Evolutionary conservation across 2,329 filamentous ascomycete species (phyloP).

Genomic region (Chalaropsis ovoidea): DNA sequence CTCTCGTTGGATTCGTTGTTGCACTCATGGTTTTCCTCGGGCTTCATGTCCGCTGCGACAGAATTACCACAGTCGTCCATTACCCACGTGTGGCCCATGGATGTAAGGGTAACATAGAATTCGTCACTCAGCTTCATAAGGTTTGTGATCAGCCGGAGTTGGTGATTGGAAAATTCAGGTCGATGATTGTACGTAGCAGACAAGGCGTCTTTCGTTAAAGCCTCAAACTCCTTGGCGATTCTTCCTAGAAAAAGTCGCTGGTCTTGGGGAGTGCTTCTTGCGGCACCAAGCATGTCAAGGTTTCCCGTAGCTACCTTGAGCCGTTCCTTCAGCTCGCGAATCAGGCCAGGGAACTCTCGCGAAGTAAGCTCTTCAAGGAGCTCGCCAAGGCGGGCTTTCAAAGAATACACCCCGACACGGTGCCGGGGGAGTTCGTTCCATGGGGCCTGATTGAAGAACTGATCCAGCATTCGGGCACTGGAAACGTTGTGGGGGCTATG

Average conservation of each 20-base stretch:
- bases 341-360: conserved; percentile 30
- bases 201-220: conserved; percentile 24
- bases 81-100: conserved; percentile 24
- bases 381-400: conserved; percentile 28
- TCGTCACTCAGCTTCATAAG: conserved; percentile 27
- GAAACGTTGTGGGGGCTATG: neutral
- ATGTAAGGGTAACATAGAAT: conserved; percentile 24
- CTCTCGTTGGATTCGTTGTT: too few species aligned
- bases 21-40: too few species aligned
- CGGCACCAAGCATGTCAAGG: conserved; percentile 24
- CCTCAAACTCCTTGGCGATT: conserved; percentile 27
- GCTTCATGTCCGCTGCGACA: too few species aligned
- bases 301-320: conserved; percentile 19
- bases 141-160: conserved; percentile 27
- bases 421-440: conserved; percentile 32
- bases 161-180: conserved; percentile 21
- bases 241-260: conserved; percentile 26
- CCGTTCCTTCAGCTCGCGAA: conserved; percentile 26
- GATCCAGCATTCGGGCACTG: conserved; percentile 28
- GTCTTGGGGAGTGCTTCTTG: conserved; percentile 25
- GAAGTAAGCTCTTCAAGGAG: conserved; percentile 30
- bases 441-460: conserved; percentile 33
- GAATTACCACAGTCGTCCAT: too few species aligned
- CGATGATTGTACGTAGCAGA: conserved; percentile 25
- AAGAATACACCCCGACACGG: conserved; percentile 28